phyloP scores from a whole-genome alignment of 306 rosid genomes.

The Quercus bicolor region DNA sequence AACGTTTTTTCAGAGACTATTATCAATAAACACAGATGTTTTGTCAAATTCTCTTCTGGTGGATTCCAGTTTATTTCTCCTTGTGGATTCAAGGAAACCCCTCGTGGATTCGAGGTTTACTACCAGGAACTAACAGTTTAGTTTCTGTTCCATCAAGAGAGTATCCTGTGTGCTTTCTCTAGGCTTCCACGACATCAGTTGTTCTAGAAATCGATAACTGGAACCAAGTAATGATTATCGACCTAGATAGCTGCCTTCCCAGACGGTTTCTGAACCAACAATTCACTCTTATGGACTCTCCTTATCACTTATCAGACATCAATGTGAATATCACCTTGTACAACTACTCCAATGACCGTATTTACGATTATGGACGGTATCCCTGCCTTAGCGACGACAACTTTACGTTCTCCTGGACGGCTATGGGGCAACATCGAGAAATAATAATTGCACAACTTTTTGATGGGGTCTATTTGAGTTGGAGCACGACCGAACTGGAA shows the following conservation, averaged over 20 bases:
- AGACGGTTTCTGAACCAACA: slow-evolving; percentile 2
- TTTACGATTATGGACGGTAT: background rate
- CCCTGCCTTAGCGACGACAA: slow-evolving; percentile 24
- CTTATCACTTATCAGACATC: slow-evolving; percentile 7
- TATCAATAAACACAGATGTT: too few relatives aligned
- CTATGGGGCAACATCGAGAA: slow-evolving; percentile 22
- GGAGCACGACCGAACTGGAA: slow-evolving; percentile 39
- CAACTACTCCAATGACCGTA: slow-evolving; percentile 20
- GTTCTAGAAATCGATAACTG: slow-evolving; percentile 19
- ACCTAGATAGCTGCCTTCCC: slow-evolving; percentile 31
- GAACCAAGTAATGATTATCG: background rate
- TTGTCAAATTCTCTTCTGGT: too few relatives aligned
- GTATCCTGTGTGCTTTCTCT: too few relatives aligned
- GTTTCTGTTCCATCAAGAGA: too few relatives aligned
- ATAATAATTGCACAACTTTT: slow-evolving; percentile 18
- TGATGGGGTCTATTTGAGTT: slow-evolving; percentile 20
- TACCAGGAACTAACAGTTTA: too few relatives aligned
- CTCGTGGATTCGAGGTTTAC: too few relatives aligned
- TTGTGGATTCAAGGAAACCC: too few relatives aligned
- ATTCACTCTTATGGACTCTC: slow-evolving; percentile 16
- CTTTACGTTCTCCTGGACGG: background rate
- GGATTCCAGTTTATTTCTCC: too few relatives aligned
- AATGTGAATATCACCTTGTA: slow-evolving; percentile 25
- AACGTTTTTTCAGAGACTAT: too few relatives aligned
- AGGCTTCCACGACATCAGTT: too few relatives aligned